Evolutionary conservation across 768 basidiomycete species (phyloP).

Genomic region (Boletus fagicola): DNA sequence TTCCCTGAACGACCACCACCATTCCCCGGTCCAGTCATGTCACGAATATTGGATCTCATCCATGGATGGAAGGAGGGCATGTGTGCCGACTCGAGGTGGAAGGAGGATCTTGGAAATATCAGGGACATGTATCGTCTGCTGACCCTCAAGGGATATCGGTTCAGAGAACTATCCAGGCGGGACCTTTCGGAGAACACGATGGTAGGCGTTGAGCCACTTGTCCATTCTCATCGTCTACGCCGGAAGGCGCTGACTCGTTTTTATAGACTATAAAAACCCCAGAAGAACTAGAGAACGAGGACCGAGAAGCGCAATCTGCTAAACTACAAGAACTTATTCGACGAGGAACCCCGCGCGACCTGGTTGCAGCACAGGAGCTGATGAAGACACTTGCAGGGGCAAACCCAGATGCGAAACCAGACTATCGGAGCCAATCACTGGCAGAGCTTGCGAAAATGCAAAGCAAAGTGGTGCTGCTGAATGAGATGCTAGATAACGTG

Average conservation of each 20-base stretch:
- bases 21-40: slow-evolving; percentile 93
- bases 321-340: slow-evolving; percentile 99
- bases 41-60: slow-evolving; percentile 88
- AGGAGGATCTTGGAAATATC: slow-evolving; percentile 95
- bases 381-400: slow-evolving; percentile 97
- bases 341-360: slow-evolving; percentile 91
- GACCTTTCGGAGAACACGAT: slow-evolving; percentile 19
- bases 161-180: slow-evolving; percentile 48
- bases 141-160: slow-evolving; percentile 89
- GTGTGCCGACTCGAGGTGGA: slow-evolving; percentile 85
- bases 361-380: slow-evolving; percentile 92
- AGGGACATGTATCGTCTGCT: slow-evolving; percentile 95
- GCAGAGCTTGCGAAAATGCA: slow-evolving; percentile 93
- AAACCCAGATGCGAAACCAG: slow-evolving; percentile 90
- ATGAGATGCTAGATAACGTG: slow-evolving; percentile 95
- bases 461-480: slow-evolving; percentile 91
- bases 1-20: slow-evolving; percentile 98
- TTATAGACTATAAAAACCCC: slow-evolving; percentile 86
- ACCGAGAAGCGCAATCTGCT: slow-evolving; percentile 90
- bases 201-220: slow-evolving; percentile 10
- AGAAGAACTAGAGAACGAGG: slow-evolving; percentile 94
- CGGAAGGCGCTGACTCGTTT: not conserved
- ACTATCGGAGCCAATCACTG: slow-evolving; percentile 87
- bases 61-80: slow-evolving; percentile 94
- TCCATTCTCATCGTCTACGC: not conserved